Conservation (phyloP, 805 yeast genomes). For the Starmera dryadoides region DNA sequence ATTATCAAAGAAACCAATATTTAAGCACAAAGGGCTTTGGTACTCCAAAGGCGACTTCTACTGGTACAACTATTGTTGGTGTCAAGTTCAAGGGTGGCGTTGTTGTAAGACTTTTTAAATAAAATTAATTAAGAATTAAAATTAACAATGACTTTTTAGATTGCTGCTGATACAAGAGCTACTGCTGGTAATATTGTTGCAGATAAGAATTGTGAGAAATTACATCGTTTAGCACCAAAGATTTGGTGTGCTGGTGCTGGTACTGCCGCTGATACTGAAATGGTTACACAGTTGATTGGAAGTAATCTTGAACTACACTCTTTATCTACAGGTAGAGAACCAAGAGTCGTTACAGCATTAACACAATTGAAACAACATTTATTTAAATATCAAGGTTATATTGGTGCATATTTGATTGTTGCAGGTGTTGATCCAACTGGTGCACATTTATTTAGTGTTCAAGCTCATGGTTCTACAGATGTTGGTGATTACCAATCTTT, state of each 20-base stretch:
- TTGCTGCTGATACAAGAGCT: slow-evolving; percentile 98
- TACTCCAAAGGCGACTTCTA: slow-evolving; percentile 86
- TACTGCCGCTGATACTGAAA: slow-evolving; percentile 99
- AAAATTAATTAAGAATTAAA: background rate
- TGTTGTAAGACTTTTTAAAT: slow-evolving; percentile 40
- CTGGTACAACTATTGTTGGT: slow-evolving; percentile 99
- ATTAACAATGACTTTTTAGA: slow-evolving; percentile 20
- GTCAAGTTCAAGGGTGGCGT: slow-evolving; percentile 91
- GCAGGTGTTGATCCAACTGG: slow-evolving; percentile 98
- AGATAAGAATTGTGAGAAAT: slow-evolving; percentile 94
- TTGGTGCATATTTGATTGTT: slow-evolving; percentile 96
- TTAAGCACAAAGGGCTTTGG: slow-evolving; percentile 67
- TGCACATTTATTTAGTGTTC: slow-evolving; percentile 84
- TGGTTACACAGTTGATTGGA: slow-evolving; percentile 89
- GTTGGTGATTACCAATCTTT: slow-evolving; percentile 87
- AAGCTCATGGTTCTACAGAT: slow-evolving; percentile 98
- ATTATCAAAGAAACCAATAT: slow-evolving; percentile 81
- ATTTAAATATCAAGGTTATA: slow-evolving; percentile 93
- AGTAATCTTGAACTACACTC: slow-evolving; percentile 90
- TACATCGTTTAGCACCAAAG: slow-evolving; percentile 81
- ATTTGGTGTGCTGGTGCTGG: slow-evolving; percentile 99
- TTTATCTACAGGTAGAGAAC: slow-evolving; percentile 74
- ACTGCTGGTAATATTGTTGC: slow-evolving; percentile 96
- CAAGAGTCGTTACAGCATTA: slow-evolving; percentile 89
- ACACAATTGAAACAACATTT: slow-evolving; percentile 92